phyloP scores from a whole-genome alignment of 768 basidiomycete genomes.

The Phlebiopsis flavidoalba region DNA sequence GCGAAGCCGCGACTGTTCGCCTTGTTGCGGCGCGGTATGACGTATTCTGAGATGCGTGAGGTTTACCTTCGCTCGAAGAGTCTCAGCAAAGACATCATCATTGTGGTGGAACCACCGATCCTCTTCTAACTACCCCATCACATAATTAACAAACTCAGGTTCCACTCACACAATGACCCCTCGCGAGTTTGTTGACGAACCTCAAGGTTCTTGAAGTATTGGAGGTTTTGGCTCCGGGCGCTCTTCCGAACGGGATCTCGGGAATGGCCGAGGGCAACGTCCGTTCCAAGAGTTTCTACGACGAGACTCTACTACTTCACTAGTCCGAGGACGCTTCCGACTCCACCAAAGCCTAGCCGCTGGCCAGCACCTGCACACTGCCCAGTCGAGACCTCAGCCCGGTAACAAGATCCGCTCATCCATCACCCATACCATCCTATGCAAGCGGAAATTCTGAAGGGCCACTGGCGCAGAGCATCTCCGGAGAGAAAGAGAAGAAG shows the following conservation, averaged over 20 bases:
- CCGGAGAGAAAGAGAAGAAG: conserved; percentile 68
- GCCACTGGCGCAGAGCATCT: conserved; percentile 11
- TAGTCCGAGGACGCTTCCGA: conserved; percentile 56
- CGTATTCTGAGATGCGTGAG: conserved; percentile 91
- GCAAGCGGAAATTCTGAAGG: conserved; percentile 42
- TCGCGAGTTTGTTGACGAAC: conserved; percentile 77
- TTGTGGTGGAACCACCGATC: conserved; percentile 54
- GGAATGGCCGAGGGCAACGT: conserved; percentile 41
- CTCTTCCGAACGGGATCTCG: conserved; percentile 63
- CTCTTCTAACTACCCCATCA: no score
- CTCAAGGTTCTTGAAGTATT: conserved; percentile 80
- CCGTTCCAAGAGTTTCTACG: conserved; percentile 74
- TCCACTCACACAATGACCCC: conserved; percentile 88
- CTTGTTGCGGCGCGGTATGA: conserved; percentile 95
- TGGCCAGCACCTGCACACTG: conserved; percentile 31
- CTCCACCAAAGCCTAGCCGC: conserved; percentile 41
- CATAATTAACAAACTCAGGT: conserved; percentile 40
- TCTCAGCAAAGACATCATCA: conserved; percentile 83
- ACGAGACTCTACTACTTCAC: conserved; percentile 77
- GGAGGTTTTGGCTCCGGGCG: conserved; percentile 80
- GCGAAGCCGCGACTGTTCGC: conserved; percentile 76
- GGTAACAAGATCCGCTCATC: conserved; percentile 15
- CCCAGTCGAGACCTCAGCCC: conserved; percentile 24
- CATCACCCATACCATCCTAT: conserved; percentile 44
- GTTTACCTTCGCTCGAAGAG: conserved; percentile 73